Evolutionary conservation across 2,329 filamentous ascomycete species (phyloP).

Genomic region (Colletotrichum orchidophilum): DNA sequence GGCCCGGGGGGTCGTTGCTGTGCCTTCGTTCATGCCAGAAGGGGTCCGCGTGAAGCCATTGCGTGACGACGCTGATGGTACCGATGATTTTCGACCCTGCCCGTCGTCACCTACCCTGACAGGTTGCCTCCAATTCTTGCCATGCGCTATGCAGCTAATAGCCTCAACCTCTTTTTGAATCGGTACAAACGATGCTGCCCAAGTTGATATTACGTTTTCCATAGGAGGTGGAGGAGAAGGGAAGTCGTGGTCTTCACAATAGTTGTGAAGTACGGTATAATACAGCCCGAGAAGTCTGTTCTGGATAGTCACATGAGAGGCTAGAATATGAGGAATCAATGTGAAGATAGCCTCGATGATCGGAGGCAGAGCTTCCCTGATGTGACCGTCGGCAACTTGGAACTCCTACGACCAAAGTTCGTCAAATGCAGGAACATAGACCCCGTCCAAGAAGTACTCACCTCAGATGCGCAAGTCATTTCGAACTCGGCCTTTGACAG

Average conservation of each 20-base stretch:
- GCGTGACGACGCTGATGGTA: slow-evolving; percentile 42
- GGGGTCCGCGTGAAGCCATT: slow-evolving; percentile 50
- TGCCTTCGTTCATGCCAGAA: slow-evolving; percentile 48
- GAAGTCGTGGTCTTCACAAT: slow-evolving; percentile 74
- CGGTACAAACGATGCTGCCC: slow-evolving; percentile 70
- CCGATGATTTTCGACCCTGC: slow-evolving; percentile 38
- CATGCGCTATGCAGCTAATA: slow-evolving; percentile 70
- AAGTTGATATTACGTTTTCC: slow-evolving; percentile 74
- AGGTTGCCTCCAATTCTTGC: slow-evolving; percentile 67
- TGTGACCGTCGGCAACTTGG: slow-evolving; percentile 76
- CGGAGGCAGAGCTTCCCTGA: slow-evolving; percentile 76
- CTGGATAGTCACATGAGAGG: slow-evolving; percentile 78
- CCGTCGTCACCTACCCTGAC: slow-evolving; percentile 48
- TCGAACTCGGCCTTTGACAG: slow-evolving; percentile 79
- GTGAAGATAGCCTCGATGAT: slow-evolving; percentile 76
- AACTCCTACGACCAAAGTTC: slow-evolving; percentile 65
- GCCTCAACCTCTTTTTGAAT: slow-evolving; percentile 73
- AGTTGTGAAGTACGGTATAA: slow-evolving; percentile 80
- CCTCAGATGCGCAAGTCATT: slow-evolving; percentile 70
- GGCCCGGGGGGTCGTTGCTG: slow-evolving; percentile 42
- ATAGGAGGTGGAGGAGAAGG: slow-evolving; percentile 78
- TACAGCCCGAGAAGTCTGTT: slow-evolving; percentile 80
- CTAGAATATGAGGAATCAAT: slow-evolving; percentile 77
- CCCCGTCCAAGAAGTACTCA: slow-evolving; percentile 45
- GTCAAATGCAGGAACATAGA: background rate